Conservation (phyloP, 2,329 filamentous ascomycete genomes). For the Clarireedia paspali region DNA sequence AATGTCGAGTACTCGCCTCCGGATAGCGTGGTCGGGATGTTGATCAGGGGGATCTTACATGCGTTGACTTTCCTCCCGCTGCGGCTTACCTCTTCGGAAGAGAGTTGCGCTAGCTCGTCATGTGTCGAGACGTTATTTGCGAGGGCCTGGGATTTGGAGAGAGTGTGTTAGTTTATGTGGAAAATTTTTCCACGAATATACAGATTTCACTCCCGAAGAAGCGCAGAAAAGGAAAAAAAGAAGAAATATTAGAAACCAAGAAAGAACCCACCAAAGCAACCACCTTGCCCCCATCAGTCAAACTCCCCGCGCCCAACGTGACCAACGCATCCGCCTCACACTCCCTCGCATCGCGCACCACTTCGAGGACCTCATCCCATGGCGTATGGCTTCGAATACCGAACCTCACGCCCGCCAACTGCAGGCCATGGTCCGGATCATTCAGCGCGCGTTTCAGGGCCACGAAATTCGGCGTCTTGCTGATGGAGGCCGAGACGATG, state of each 20-base stretch:
- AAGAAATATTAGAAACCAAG: neutral
- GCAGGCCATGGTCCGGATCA: conserved; percentile 11
- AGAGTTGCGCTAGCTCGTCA: conserved; percentile 14
- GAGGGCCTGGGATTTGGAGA: conserved; percentile 12
- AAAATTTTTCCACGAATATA: neutral
- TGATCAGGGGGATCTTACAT: conserved; percentile 30
- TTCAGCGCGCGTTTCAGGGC: conserved; percentile 19
- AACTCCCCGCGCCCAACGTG: conserved; percentile 29
- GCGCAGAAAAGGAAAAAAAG: no score
- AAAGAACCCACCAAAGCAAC: conserved; percentile 20
- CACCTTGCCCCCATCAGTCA: conserved; percentile 30
- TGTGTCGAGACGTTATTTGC: conserved; percentile 18
- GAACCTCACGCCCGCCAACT: conserved; percentile 25
- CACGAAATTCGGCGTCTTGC: conserved; percentile 26
- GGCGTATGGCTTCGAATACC: conserved; percentile 29
- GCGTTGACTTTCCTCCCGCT: conserved; percentile 10
- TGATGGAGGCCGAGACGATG: conserved; percentile 29
- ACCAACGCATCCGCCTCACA: conserved; percentile 26
- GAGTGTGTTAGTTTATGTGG: neutral
- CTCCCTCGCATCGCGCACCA: conserved; percentile 22
- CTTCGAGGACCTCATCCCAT: conserved; percentile 27
- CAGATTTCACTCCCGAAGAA: neutral
- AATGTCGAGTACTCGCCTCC: conserved; percentile 34
- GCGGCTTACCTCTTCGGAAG: conserved; percentile 7
- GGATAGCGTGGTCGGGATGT: conserved; percentile 35